Base-by-base conservation (phyloP, 2,329 filamentous ascomycete species). In the Hyphodiscus sp. region DNA sequence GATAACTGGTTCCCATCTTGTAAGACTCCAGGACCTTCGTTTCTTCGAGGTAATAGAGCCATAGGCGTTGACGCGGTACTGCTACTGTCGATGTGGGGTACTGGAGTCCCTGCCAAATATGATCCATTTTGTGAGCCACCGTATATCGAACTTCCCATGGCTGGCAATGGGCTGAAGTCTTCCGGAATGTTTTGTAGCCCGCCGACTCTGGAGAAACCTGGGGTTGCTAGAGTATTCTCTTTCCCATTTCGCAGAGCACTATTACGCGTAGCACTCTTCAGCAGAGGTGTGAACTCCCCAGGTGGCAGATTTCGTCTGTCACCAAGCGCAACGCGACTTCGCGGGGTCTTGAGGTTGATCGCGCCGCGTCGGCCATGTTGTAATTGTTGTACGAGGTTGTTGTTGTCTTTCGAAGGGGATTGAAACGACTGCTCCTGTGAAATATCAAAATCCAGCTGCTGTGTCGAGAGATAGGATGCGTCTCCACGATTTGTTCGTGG, bases 1-100 rank as follows among this genome's bases (percentile, higher is more conserved):
- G 94, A 96, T 62, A 96, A 79, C 67, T 95, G 86, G 63, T 96
- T 96, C 19, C 91, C 91, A 63, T 94, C 87, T 57, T 91, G 86
- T 41, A 95, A 71, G 4, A 89, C 81, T 0, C 83, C 86, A 50
- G 83, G 84, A 50, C 78, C 79, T 45, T 78, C 81, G 50, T 77
- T 77, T 56, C 80, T 79, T 53, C 85, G 80, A 6, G 85, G 80
- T 33, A 89, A 73, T 54, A 85, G 76, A 2, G 84, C 83, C 64
- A 95, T 74, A 1, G 94, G 94, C 5, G 94, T 96, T 57, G 89
- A 90, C 59, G 88, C 83, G 42, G 81, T 79, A 69, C 91, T 96
- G 69, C 89, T 95, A 69, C 80, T 88, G 54, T 85, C 84, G 47
- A 86, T 80, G 50, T 88, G 84, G 23, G 88, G 89, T 47, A 92